Evolutionary conservation across 2,329 filamentous ascomycete species (phyloP), one percentile per base, ranked within the genome.

Genomic region (Xylariaceae sp.): DNA sequence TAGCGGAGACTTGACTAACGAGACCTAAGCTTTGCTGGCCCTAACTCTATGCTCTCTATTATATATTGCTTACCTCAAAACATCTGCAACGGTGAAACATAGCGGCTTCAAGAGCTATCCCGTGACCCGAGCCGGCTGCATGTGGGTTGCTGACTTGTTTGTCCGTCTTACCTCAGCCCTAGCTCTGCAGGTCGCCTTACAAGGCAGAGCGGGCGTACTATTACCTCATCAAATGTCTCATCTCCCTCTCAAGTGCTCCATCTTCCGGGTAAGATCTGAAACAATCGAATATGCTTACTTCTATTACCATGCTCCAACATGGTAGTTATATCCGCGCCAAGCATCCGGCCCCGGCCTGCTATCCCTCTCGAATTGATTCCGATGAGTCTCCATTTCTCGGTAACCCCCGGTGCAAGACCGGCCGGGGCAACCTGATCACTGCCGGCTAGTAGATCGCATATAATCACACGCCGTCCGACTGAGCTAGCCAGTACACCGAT

Each of bases 161-260:
- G 15, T 26, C 24, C 8, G 26, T 50, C 46, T 55, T n/a, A 55
- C 52, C 51, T 50, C 32, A 54, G 51, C 46, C 45, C 40, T 55
- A 54, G 13, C 13, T 9, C 39, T 23, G 20, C 6, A 41, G 1
- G 21, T 20, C 10, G 29, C 15, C 33, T 36, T 18, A 21, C 40
- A 26, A 50, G 24, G 33, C 27, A 23, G n/a, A 15, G n/a, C n/a
- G n/a, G n/a, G n/a, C n/a, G n/a, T n/a, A n/a, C n/a, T n/a, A n/a
- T n/a, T n/a, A n/a, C n/a, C n/a, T 32, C 39, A 40, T 33, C 16
- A 30, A 26, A 26, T 24, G 24, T 26, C 15, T 39, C 24, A 11
- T 32, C 23, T 32, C 33, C 26, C 33, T 27, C 26, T 15, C 26
- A 20, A 29, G 3, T 20, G 10, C 30, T 30, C 15, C 20, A 32